A percentile compares a stretch with the other conserved stretches of the same genome.
Evolutionary conservation across 352 stramenopile species (phyloP).

Genomic region (Aphanomyces euteiches): DNA sequence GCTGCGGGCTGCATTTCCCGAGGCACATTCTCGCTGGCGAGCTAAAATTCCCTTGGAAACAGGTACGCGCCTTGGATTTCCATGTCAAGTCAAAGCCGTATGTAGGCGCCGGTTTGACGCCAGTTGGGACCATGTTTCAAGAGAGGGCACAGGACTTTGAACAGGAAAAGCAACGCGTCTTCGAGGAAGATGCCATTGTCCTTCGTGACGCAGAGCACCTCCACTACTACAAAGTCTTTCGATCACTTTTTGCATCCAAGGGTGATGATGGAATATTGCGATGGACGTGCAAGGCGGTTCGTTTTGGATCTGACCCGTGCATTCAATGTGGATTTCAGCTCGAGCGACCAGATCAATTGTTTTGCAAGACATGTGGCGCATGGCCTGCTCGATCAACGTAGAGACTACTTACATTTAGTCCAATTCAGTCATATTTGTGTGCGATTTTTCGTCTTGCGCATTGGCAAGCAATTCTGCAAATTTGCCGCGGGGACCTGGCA

Average conservation of each 20-base stretch:
- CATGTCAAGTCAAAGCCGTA: neutral
- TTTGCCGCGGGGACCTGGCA: slow-evolving; percentile 8
- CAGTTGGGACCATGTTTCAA: slow-evolving; percentile 56
- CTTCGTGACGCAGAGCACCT: slow-evolving; percentile 64
- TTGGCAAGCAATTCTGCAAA: slow-evolving; percentile 2
- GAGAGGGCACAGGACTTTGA: slow-evolving; percentile 42
- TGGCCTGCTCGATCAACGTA: slow-evolving; percentile 43
- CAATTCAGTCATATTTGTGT: slow-evolving; percentile 22
- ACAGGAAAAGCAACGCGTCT: slow-evolving; percentile 37
- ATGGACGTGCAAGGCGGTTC: slow-evolving; percentile 38
- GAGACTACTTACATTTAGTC: slow-evolving; percentile 1
- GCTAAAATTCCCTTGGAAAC: slow-evolving; percentile 82
- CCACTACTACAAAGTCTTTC: slow-evolving; percentile 59
- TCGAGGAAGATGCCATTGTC: slow-evolving; percentile 45
- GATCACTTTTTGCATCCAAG: slow-evolving; percentile 39
- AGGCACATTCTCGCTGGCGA: slow-evolving; percentile 77
- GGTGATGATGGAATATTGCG: slow-evolving; percentile 29
- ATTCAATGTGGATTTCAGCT: slow-evolving; percentile 43
- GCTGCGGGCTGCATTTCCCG: slow-evolving; percentile 78
- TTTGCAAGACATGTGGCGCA: slow-evolving; percentile 50
- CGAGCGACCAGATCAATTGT: slow-evolving; percentile 46
- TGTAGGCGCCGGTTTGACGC: slow-evolving; percentile 67
- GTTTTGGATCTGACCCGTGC: slow-evolving; percentile 37
- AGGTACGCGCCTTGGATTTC: neutral
- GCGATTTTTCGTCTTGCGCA: slow-evolving; percentile 18